phyloP scores from a whole-genome alignment of 2,329 filamentous ascomycete genomes.

The Monosporascus sp. region DNA sequence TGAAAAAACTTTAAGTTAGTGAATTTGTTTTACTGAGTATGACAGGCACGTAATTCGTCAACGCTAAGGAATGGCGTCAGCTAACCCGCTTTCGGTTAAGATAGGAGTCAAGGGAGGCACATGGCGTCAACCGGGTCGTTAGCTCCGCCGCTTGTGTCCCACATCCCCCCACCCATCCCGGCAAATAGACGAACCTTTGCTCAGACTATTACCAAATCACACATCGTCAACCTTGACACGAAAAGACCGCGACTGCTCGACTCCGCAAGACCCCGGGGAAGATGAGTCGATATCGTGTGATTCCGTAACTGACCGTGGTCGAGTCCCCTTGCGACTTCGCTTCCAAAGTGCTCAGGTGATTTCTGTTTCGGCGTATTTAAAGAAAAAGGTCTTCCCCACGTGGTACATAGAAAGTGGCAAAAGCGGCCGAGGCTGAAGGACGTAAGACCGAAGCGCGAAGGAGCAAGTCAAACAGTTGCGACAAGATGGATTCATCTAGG shows the following conservation, averaged over 20 bases:
- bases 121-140: too few species aligned
- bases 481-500: slow-evolving; percentile 18
- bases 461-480: neutral
- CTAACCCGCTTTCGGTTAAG: neutral
- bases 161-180: slow-evolving; percentile 6
- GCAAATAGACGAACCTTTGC: slow-evolving; percentile 4
- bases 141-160: neutral
- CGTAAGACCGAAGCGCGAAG: neutral
- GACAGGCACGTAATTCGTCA: too few species aligned
- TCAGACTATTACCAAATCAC: slow-evolving; percentile 7
- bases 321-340: slow-evolving; percentile 5
- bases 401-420: too few species aligned
- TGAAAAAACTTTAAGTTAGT: too few species aligned
- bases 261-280: neutral
- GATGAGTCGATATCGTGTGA: slow-evolving; percentile 7
- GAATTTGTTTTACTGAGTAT: too few species aligned
- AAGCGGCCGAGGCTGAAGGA: too few species aligned
- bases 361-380: slow-evolving; percentile 2
- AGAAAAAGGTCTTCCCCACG: neutral
- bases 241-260: neutral
- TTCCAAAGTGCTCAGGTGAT: neutral
- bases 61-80: neutral
- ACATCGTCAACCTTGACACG: slow-evolving; percentile 1
- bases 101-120: too few species aligned
- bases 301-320: neutral